These are phyloP conservation scores for Leccinum longicurvipes DNA, from an alignment of 768 basidiomycete genomes.

Conservation along the genomic window DNA sequence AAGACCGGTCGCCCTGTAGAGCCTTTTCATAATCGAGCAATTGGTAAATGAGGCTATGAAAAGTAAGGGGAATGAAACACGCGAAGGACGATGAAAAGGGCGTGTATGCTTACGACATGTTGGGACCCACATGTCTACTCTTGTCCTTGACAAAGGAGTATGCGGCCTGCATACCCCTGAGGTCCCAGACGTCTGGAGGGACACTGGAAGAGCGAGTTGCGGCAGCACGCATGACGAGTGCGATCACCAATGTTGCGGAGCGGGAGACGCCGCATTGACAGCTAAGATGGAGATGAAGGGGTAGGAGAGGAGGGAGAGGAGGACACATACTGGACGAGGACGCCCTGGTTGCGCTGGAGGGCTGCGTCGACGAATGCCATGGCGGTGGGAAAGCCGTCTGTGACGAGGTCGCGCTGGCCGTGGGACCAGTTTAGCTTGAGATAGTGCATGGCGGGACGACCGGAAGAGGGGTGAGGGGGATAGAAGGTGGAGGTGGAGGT, in stretches of 20 bases:
- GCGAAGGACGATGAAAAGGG: conserved; percentile 21
- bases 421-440: conserved; percentile 92
- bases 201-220: conserved; percentile 61
- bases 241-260: conserved; percentile 86
- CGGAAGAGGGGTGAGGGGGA: conserved; percentile 62
- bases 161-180: conserved; percentile 87
- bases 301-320: conserved; percentile 7
- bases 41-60: conserved; percentile 85
- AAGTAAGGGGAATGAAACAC: conserved; percentile 21
- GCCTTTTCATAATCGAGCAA: conserved; percentile 86
- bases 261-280: conserved; percentile 94
- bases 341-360: conserved; percentile 69
- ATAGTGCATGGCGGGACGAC: conserved; percentile 80
- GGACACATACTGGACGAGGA: conserved; percentile 76
- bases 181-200: conserved; percentile 70
- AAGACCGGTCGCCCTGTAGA: conserved; percentile 48
- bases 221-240: conserved; percentile 92
- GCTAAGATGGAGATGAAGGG: conserved; percentile 38
- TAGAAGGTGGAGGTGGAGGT: conserved; percentile 50
- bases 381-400: conserved; percentile 71
- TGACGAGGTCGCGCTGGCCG: conserved; percentile 86
- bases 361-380: conserved; percentile 82
- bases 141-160: conserved; percentile 89
- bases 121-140: conserved; percentile 84
- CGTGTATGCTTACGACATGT: conserved; percentile 78